Conservation (phyloP, 257 asterid genomes). For the Forsythia viridissima region DNA sequence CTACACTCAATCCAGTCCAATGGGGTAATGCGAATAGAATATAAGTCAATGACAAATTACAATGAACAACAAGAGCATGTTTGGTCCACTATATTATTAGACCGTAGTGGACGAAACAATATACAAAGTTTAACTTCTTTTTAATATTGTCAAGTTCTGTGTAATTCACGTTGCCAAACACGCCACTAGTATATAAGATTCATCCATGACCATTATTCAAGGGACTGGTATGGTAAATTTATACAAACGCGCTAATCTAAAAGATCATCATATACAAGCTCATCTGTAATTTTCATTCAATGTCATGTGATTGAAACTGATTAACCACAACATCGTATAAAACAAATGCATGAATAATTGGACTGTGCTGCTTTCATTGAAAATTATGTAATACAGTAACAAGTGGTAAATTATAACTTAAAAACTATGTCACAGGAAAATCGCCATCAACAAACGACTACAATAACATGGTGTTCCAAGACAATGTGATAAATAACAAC, state of each 20-base stretch:
- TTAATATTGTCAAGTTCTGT: not conserved
- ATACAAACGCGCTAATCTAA: not conserved
- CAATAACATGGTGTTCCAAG: slow-evolving; percentile 32
- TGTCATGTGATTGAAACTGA: not conserved
- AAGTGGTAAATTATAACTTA: slow-evolving; percentile 20
- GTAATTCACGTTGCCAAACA: not conserved
- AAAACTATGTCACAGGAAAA: slow-evolving; percentile 35
- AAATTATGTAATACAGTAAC: slow-evolving; percentile 18
- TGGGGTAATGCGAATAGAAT: not conserved
- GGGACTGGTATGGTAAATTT: not conserved
- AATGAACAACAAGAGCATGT: not conserved
- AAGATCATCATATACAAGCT: not conserved
- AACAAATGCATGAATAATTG: slow-evolving; percentile 10
- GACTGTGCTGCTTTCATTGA: slow-evolving; percentile 16
- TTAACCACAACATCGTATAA: not conserved
- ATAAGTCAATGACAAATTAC: not conserved
- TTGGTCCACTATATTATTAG: not conserved
- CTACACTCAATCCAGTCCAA: not conserved
- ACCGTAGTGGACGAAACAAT: not conserved
- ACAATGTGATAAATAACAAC: slow-evolving; percentile 24
- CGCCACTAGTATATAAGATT: not conserved
- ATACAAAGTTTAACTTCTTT: too few relatives aligned
- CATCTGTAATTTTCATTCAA: not conserved
- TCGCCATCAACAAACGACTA: slow-evolving; percentile 39
- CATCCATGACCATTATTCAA: not conserved